These are phyloP conservation scores for Bidens hawaiensis DNA, from an alignment of 140 eudicot genomes.

Conservation along the genomic window DNA sequence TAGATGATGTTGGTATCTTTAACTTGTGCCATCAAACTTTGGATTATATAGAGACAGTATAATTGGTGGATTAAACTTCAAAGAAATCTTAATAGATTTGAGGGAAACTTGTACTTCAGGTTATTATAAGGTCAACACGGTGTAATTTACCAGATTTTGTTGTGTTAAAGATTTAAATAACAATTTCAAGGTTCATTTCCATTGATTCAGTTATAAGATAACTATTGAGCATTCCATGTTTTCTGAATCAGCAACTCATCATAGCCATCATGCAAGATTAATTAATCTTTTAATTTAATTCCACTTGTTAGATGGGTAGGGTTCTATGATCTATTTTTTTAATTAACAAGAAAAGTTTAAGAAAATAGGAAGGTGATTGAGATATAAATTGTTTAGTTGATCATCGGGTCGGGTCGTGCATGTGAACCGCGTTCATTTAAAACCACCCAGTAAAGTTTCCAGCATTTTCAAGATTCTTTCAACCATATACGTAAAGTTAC, in stretches of 20 bases:
- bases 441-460: no score
- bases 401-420: no score
- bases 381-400: background rate
- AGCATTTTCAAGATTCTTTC: background rate
- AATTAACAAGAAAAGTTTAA: no score
- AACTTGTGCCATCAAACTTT: conserved; percentile 1
- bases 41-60: conserved; percentile 3
- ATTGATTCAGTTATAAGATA: background rate
- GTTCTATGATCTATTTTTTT: no score
- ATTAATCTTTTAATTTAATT: conserved; percentile 6
- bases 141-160: conserved; percentile 10
- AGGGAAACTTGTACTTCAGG: conserved; percentile 18
- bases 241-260: conserved; percentile 4
- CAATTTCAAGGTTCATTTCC: background rate
- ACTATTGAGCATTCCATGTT: background rate
- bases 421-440: no score
- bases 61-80: conserved; percentile 14
- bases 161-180: background rate
- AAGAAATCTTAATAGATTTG: conserved; percentile 7
- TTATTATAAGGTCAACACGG: background rate
- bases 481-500: no score
- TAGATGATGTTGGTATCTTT: conserved; percentile 6
- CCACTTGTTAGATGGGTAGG: background rate
- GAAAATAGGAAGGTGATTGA: no score
- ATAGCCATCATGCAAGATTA: background rate